Evolutionary conservation across 805 yeast species (phyloP), one percentile per base, ranked within the genome.

Genomic region (Starmerella sp.): DNA sequence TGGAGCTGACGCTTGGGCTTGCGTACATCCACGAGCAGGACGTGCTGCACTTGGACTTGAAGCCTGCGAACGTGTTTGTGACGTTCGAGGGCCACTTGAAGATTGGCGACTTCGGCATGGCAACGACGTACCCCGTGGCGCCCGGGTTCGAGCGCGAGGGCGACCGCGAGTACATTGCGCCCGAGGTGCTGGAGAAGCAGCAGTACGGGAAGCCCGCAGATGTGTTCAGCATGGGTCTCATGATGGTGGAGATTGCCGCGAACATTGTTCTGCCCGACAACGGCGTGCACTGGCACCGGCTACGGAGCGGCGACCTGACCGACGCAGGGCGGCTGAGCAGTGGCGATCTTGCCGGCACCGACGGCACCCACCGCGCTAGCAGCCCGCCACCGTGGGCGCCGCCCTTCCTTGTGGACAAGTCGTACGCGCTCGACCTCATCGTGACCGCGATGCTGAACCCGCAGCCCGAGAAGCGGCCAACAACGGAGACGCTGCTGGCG

Each of bases 51-150:
- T 72, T 93, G 53, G 98, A 93, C 69, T 71, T 93, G 65, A 93
- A 93, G 70, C 98, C 98, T 0, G 96, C 97, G 1, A 93, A 93
- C 68, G 81, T 93, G 3, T 84, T 93, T 64, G 83, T 93, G 51
- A 88, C 97, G 0, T 93, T 93, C 70, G 97, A 93, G 67, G 98
- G 98, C 32, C 79, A 82, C 34, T 76, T 93, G 63, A 93, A 91
- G 72, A 84, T 93, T 65, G 98, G 96, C 17, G 98, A 93, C 70
- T 93, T 93, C 73, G 98, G 98, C 8, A 80, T 93, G 75, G 95
- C 97, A 6, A 79, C 95, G 3, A 80, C 79, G 60, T 72, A 81
- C 52, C 97, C 97, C 0, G 81, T 65, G 6, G 63, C 70, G 13
- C 56, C 59, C 9, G 75, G 75, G 34, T 83, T 87, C 63, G 98